Percentiles rank a stretch among this genome's conserved stretches.
Evolutionary conservation across 2,329 filamentous ascomycete genomes (phyloP).

Genomic region (Scedosporium dehoogii): DNA sequence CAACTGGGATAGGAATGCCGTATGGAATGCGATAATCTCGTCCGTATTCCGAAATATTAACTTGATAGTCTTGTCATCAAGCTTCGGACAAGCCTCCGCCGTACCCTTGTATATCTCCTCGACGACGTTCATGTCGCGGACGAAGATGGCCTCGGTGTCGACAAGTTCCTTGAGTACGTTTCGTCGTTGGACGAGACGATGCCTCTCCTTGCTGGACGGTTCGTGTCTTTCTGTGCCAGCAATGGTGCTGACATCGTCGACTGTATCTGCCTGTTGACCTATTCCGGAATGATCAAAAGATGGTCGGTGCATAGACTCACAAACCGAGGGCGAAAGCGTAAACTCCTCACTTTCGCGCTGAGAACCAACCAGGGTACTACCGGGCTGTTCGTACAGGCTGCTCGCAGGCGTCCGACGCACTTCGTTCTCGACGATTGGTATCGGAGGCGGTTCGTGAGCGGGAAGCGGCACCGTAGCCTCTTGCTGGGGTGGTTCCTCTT

Average conservation of each 20-base stretch:
- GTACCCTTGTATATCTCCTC: conserved; percentile 97
- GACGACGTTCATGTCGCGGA: conserved; percentile 92
- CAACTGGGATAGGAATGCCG: conserved; percentile 65
- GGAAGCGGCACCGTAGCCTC: conserved; percentile 25
- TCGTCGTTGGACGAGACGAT: conserved; percentile 68
- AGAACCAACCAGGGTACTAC: conserved; percentile 32
- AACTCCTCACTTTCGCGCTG: conserved; percentile 33
- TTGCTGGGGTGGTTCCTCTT: conserved; percentile 15
- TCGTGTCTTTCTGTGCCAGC: conserved; percentile 17
- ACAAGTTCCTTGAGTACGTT: conserved; percentile 86
- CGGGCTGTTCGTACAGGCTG: conserved; percentile 20
- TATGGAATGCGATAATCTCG: conserved; percentile 81
- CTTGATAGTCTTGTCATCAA: conserved; percentile 77
- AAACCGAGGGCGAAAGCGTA: conserved; percentile 9
- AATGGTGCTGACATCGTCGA: not conserved
- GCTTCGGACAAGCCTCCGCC: conserved; percentile 67
- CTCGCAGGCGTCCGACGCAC: conserved; percentile 7
- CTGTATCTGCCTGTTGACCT: not conserved
- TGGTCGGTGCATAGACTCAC: not conserved
- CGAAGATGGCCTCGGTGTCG: conserved; percentile 80
- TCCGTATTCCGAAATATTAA: conserved; percentile 88
- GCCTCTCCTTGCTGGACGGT: conserved; percentile 45
- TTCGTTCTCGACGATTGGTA: conserved; percentile 23
- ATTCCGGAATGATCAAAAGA: not conserved
- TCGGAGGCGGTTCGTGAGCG: conserved; percentile 40